Evolutionary conservation across 225 moss, liverwort and hornwort genomes (phyloP), one percentile per base, ranked within the genome.

Genomic region (Anthoceros angustus): DNA sequence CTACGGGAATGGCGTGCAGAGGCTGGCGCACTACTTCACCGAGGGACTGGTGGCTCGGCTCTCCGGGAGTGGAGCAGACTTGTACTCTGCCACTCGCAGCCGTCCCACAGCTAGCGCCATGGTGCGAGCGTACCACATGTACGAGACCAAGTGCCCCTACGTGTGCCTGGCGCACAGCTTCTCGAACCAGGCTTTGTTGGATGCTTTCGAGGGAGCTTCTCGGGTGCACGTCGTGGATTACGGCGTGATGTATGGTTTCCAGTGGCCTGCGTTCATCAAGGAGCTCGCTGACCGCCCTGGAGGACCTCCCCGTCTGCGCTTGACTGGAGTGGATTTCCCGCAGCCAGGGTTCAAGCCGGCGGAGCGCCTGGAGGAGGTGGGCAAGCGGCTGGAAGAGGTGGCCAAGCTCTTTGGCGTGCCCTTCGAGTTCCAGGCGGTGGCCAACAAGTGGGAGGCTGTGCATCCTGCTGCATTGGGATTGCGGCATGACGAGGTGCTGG

Each of bases 371-470:
- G 82, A 83, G 68, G 93, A 93, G 42, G 80, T 86, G 4, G 90
- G 93, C 46, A 76, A 84, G 64, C 80, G 90, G 64, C 83, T 93
- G 72, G 73, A 75, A 2, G 77, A 74, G 39, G 78, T 79, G 24
- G 93, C 93, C 45, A 90, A 70, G 72, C 63, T 78, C 63, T 64
- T 79, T 65, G 86, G 81, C 10, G 74, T 93, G 25, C 84, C 87
- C 11, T 86, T 93, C 20, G 87, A 93, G 75, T 90, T 77, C 69
- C 82, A 87, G 62, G 86, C 90, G n/a, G 77, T 93, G 62, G 87
- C 90, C 62, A 78, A 83, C 68, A 90, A 90, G 76, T 93, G 93
- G 93, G 93, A 93, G 75, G 67, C 75, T 12, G 86, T 93, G n/a
- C 86, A 84, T 20, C 75, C 84, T 8, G 72, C 87, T 15, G 84